Evolutionary conservation across 2,329 filamentous ascomycete species (phyloP).

Genomic region (Colletotrichum tofieldiae): DNA sequence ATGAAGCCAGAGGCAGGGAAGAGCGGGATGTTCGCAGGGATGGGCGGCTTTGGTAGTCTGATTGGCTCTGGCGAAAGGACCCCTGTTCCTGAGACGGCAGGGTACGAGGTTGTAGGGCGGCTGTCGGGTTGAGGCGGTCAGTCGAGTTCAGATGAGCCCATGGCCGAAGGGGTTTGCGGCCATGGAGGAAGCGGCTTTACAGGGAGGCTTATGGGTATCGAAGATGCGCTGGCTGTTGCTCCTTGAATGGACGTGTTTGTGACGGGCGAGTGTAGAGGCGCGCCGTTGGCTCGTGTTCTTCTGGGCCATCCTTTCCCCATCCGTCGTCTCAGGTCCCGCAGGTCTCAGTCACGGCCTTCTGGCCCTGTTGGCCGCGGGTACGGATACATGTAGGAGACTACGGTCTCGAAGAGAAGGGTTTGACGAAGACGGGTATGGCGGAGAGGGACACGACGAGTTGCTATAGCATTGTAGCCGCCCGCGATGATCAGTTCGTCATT

Average conservation of each 20-base stretch:
- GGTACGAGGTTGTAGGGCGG: conserved; percentile 29
- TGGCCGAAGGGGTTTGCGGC: conserved; percentile 30
- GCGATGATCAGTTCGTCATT: conserved; percentile 17
- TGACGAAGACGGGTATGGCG: background rate
- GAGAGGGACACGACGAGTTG: background rate
- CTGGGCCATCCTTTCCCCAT: conserved; percentile 3
- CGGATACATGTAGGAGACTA: background rate
- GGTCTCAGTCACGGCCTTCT: conserved; percentile 11
- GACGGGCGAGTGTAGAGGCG: conserved; percentile 8
- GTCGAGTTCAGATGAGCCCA: conserved; percentile 41
- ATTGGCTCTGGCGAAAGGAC: conserved; percentile 20
- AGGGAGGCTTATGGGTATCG: conserved; percentile 2
- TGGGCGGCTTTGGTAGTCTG: conserved; percentile 11
- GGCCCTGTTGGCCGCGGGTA: background rate
- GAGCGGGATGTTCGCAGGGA: conserved; percentile 39
- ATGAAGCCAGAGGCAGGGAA: conserved; percentile 40
- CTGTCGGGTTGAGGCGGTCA: conserved; percentile 41
- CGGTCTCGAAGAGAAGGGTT: background rate
- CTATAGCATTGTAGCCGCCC: background rate
- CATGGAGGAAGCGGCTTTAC: conserved; percentile 19
- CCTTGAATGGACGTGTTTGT: conserved; percentile 25
- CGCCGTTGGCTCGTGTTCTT: conserved; percentile 36
- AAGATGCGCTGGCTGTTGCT: background rate
- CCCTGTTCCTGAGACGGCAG: conserved; percentile 39
- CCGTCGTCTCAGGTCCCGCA: conserved; percentile 18